Percentiles rank a stretch among this genome's conserved stretches.
These are phyloP conservation scores for Primulina tabacum DNA, from an alignment of 257 asterid species.

Conservation along the genomic window DNA sequence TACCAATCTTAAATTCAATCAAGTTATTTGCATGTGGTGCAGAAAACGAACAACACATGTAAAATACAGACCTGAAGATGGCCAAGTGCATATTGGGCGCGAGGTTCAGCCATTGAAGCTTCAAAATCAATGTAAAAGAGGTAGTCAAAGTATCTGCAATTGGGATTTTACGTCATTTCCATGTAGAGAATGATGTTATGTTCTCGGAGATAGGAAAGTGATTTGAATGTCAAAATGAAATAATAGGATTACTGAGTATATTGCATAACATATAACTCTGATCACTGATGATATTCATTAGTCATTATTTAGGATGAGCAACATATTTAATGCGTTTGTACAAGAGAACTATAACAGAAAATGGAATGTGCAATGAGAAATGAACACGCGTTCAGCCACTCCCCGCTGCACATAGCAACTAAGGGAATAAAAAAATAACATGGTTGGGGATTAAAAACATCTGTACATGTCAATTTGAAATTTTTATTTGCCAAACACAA, in stretches of 20 bases:
- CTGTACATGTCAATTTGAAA: background rate
- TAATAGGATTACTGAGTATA: background rate
- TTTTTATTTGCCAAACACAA: background rate
- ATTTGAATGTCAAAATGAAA: background rate
- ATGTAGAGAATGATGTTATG: background rate
- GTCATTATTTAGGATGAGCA: background rate
- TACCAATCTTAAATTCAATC: background rate
- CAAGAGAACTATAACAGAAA: background rate
- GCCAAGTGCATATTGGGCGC: conserved; percentile 71
- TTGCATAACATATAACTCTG: background rate
- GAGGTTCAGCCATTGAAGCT: conserved; percentile 93
- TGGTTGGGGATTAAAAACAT: background rate
- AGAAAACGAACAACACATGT: background rate
- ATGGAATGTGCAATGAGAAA: background rate
- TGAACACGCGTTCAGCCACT: background rate
- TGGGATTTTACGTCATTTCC: conserved; percentile 22
- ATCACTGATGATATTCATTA: background rate
- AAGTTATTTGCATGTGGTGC: background rate
- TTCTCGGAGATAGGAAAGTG: background rate
- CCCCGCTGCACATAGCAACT: background rate
- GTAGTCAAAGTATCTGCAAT: conserved; percentile 88
- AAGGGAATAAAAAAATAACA: background rate
- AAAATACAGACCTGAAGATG: conserved; percentile 56
- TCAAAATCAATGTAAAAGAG: conserved; percentile 90
- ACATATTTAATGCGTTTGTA: background rate